These are phyloP conservation scores for Candida schatavii DNA, from an alignment of 805 yeast genomes.

Conservation along the genomic window DNA sequence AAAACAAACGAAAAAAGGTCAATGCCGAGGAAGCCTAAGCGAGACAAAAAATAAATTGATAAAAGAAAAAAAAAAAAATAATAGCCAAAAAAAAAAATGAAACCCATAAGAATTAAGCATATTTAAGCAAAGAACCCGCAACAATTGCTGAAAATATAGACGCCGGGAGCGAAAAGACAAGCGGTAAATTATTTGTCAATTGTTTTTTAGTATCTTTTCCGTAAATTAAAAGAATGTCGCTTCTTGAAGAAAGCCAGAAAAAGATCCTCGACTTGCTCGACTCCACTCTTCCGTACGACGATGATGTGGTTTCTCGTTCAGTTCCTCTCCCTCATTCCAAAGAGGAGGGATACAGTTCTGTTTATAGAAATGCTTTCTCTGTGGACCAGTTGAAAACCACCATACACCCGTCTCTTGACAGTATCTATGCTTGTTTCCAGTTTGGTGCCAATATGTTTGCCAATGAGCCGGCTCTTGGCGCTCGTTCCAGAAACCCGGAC, in stretches of 20 bases:
- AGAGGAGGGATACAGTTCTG: conserved; percentile 47
- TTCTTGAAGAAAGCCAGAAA: conserved; percentile 12
- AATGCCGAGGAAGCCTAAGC: background rate
- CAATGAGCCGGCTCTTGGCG: conserved; percentile 45
- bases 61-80: background rate
- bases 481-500: conserved; percentile 26
- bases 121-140: background rate
- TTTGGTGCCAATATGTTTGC: conserved; percentile 37
- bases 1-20: background rate
- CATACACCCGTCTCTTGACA: conserved; percentile 45
- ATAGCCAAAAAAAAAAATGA: background rate
- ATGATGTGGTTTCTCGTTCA: conserved; percentile 7
- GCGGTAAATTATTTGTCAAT: too few relatives aligned
- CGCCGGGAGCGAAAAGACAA: too few relatives aligned
- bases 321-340: conserved; percentile 36
- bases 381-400: conserved; percentile 11
- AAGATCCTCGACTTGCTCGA: conserved; percentile 12
- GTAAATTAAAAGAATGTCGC: background rate
- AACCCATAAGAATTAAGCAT: background rate
- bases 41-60: background rate
- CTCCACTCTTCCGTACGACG: conserved; percentile 11
- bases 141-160: background rate
- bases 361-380: conserved; percentile 41
- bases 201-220: too few relatives aligned
- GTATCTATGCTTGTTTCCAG: conserved; percentile 45